Base-by-base conservation (phyloP, 1,284 basidiomycete species). In the Pseudozyma thailandica region DNA sequence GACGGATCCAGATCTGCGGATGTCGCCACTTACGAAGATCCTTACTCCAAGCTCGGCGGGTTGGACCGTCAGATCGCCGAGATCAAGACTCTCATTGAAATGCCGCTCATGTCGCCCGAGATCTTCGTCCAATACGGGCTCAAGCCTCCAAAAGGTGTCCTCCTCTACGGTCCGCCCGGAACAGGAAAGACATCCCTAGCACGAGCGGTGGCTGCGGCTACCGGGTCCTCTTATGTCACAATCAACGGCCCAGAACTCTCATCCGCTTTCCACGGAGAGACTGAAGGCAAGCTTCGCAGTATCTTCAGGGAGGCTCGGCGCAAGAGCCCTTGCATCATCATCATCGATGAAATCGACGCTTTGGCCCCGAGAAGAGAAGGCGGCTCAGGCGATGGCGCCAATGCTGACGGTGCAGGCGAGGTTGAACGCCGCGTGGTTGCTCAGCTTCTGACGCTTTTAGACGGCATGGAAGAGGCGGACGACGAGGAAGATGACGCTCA, bases 341-440 rank as follows among this genome's bases (percentile, higher is more conserved):
- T 99, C 27, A 86, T 99, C 41, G 96, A 98, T 79, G 96, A 99
- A 85, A 90, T 99, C 2, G 96, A 99, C 77, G 94, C 94, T 0
- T 84, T 98, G 20, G 95, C 92, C 58, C 96, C 96, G 0, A 87
- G 89, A 51, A 86, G 96, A 43, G 94, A 97, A 78, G 93, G 93
- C 5, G 89, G 90, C 1, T 88, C 89, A 0, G 93, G 95, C 82
- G 91, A 92, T 1, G 92, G 92, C 6, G 59, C 66, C 23, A 76
- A 60, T 15, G 47, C 50, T 6, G 78, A 79, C 13, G 75, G 79
- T n/a, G 78, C 72, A 0, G 79, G 78, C 37, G 96, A 98, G 83
- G 94, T 98, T 2, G 96, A 98, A 83, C 92, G 92, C 65, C 87
- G 96, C 18, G 94, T 98, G 0, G 95, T 98, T 2, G 94, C 96